phyloP scores from a whole-genome alignment of 345 rosid species.

The Salix viminalis region DNA sequence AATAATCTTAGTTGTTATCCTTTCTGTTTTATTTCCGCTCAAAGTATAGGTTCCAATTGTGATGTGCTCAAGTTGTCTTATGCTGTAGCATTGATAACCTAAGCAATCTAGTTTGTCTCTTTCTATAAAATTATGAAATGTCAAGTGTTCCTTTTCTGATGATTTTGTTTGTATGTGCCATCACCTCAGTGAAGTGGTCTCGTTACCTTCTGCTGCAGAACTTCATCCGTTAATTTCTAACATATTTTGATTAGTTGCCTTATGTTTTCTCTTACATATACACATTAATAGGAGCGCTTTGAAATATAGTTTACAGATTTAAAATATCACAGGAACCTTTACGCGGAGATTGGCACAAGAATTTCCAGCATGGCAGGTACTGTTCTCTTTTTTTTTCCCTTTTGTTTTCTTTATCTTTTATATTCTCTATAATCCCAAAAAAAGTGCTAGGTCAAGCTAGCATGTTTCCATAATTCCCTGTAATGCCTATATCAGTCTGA shows the following conservation, averaged over 20 bases:
- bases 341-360: constrained; percentile 75
- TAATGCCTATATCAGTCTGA: too few species aligned
- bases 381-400: background rate
- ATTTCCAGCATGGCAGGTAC: constrained; percentile 94
- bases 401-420: background rate
- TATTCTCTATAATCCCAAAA: background rate
- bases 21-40: too few species aligned
- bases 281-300: background rate
- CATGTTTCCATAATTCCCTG: background rate
- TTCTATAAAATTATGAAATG: too few species aligned
- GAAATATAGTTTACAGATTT: background rate
- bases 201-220: background rate
- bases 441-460: background rate
- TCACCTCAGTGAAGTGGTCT: too few species aligned
- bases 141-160: too few species aligned
- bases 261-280: background rate
- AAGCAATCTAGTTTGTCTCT: too few species aligned
- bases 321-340: constrained; percentile 60
- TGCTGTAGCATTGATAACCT: too few species aligned
- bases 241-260: background rate
- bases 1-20: too few species aligned
- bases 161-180: too few species aligned
- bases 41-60: too few species aligned
- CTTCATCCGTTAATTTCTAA: background rate
- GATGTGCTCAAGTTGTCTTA: too few species aligned